Evolutionary conservation across 352 stramenopile genomes (phyloP).

Genomic region (Halophytophthora batemanensis): DNA sequence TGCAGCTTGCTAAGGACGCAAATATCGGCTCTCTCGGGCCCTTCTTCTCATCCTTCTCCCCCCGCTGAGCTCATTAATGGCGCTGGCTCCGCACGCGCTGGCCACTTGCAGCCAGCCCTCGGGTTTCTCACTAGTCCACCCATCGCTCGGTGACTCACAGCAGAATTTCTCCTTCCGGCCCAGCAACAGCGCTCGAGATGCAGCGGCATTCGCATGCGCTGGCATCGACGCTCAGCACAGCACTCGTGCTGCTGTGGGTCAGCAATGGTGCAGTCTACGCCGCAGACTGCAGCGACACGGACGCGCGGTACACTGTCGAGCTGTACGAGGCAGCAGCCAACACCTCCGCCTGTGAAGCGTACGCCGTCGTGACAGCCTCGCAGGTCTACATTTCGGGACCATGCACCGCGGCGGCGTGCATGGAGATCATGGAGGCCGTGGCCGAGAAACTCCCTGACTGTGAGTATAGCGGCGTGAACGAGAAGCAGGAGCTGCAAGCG

Average conservation of each 20-base stretch:
- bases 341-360: conserved; percentile 11
- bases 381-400: conserved; percentile 13
- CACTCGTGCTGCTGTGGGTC: background rate
- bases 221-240: background rate
- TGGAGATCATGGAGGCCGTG: conserved; percentile 11
- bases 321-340: conserved; percentile 11
- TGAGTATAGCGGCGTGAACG: conserved; percentile 18
- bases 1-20: too few relatives aligned
- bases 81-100: background rate
- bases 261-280: background rate
- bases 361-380: conserved; percentile 6
- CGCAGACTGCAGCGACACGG: conserved; percentile 15
- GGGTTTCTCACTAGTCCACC: background rate
- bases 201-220: background rate
- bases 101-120: background rate
- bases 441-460: conserved; percentile 14
- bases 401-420: conserved; percentile 15
- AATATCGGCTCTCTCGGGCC: too few relatives aligned
- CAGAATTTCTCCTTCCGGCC: background rate
- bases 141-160: background rate
- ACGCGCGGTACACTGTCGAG: conserved; percentile 4
- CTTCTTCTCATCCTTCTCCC: background rate
- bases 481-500: conserved; percentile 20
- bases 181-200: background rate
- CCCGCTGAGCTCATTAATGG: background rate